phyloP scores from a whole-genome alignment of 202 grass and related monocot species.

The Hordeum pubiflorum region DNA sequence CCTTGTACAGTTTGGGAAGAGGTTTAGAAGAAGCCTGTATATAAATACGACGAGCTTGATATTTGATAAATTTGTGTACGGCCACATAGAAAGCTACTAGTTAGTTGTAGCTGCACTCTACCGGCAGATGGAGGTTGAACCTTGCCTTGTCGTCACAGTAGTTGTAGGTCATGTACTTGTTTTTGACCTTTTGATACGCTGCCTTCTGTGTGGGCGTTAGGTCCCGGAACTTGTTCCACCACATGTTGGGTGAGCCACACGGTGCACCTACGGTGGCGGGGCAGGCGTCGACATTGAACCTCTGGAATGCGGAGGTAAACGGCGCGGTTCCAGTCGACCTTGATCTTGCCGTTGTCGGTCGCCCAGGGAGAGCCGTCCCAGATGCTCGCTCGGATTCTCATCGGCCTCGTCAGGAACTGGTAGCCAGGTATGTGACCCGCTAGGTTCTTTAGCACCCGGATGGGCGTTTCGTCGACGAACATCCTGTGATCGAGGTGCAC shows the following conservation, averaged over 20 bases:
- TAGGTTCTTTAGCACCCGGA: conserved; percentile 53
- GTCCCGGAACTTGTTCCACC: conserved; percentile 40
- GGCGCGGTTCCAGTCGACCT: conserved; percentile 53
- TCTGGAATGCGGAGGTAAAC: conserved; percentile 42
- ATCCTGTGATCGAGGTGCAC: conserved; percentile 17
- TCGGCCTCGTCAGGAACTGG: conserved; percentile 38
- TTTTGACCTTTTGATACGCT: conserved; percentile 38
- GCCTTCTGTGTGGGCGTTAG: conserved; percentile 28
- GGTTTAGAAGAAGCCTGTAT: too few relatives aligned
- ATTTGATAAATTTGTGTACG: too few relatives aligned
- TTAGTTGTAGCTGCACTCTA: conserved; percentile 32
- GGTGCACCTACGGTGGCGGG: not conserved
- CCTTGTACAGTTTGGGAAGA: too few relatives aligned
- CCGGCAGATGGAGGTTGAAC: conserved; percentile 12
- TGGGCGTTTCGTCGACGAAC: conserved; percentile 49
- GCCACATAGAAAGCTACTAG: too few relatives aligned
- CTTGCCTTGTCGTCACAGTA: conserved; percentile 36
- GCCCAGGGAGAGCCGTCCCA: conserved; percentile 63
- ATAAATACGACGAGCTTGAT: too few relatives aligned
- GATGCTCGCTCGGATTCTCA: conserved; percentile 41
- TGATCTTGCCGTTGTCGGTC: conserved; percentile 36
- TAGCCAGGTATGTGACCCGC: conserved; percentile 2
- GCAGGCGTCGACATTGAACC: conserved; percentile 46
- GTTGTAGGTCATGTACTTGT: conserved; percentile 34
- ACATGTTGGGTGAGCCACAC: conserved; percentile 20